Conservation (phyloP, 805 yeast genomes). For the Candida palmyrensis region DNA sequence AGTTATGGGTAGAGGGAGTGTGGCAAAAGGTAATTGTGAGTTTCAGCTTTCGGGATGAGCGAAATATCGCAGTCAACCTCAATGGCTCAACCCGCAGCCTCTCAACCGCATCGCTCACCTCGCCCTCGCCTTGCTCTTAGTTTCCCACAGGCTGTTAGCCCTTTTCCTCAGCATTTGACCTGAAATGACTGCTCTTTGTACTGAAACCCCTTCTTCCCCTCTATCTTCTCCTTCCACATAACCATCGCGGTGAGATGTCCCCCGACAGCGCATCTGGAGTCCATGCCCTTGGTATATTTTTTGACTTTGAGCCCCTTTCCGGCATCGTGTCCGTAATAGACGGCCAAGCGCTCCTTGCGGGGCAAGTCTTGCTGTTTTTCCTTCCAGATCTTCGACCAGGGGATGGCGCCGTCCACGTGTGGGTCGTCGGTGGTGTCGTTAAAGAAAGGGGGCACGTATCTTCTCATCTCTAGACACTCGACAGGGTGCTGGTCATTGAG, state of each 20-base stretch:
- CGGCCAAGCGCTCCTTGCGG: constrained; percentile 34
- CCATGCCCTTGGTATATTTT: constrained; percentile 73
- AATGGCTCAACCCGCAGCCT: too few relatives aligned
- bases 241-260: constrained; percentile 61
- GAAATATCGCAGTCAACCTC: too few relatives aligned
- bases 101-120: too few relatives aligned
- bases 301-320: constrained; percentile 62
- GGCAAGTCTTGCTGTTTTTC: constrained; percentile 31
- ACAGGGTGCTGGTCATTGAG: constrained; percentile 56
- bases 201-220: constrained; percentile 10
- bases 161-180: constrained; percentile 8
- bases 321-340: constrained; percentile 89
- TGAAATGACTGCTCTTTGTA: constrained; percentile 17
- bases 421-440: constrained; percentile 50
- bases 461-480: constrained; percentile 65
- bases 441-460: constrained; percentile 61
- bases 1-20: too few relatives aligned
- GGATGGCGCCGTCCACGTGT: constrained; percentile 27
- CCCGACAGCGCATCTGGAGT: constrained; percentile 78
- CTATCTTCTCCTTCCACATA: constrained; percentile 25
- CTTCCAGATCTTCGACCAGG: constrained; percentile 59
- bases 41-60: too few relatives aligned
- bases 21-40: too few relatives aligned
- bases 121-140: too few relatives aligned
- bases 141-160: too few relatives aligned